A percentile compares a stretch with the other conserved stretches of the same genome.
Evolutionary conservation across 1,139 yeast genomes (phyloP).

Genomic region (Yamadazyma trypodendri): DNA sequence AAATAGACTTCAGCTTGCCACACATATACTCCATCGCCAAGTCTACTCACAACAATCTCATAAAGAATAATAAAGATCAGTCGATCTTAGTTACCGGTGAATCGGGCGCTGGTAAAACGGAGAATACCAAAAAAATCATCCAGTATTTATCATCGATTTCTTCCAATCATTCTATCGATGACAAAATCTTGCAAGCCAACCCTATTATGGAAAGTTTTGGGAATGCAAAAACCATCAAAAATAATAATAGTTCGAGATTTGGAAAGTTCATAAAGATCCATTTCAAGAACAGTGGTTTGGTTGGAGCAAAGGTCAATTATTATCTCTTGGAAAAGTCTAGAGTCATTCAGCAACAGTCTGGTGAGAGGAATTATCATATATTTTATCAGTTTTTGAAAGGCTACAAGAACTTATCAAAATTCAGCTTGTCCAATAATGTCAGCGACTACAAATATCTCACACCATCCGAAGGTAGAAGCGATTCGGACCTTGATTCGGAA

Average conservation of each 20-base stretch:
- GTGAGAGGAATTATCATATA: constrained; percentile 89
- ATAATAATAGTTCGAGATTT: constrained; percentile 93
- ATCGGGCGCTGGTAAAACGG: constrained; percentile 98
- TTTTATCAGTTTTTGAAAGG: constrained; percentile 86
- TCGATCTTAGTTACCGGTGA: constrained; percentile 96
- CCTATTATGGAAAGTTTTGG: constrained; percentile 97
- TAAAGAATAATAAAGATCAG: constrained; percentile 73
- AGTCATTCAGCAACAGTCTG: constrained; percentile 72
- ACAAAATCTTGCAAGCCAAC: constrained; percentile 87
- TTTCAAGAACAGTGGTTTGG: constrained; percentile 60
- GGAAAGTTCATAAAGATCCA: constrained; percentile 94
- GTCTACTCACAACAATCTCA: constrained; percentile 75
- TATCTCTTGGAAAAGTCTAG: constrained; percentile 91
- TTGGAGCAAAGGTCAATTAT: constrained; percentile 94
- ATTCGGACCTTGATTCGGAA: constrained; percentile 37
- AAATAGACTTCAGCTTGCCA: constrained; percentile 55
- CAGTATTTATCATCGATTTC: constrained; percentile 81
- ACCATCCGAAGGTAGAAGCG: constrained; percentile 19
- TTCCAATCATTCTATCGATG: constrained; percentile 54
- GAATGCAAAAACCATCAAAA: constrained; percentile 92
- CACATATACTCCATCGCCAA: constrained; percentile 94
- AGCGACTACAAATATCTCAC: constrained; percentile 55
- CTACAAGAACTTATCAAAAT: constrained; percentile 48
- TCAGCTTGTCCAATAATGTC: constrained; percentile 48
- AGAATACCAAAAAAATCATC: constrained; percentile 92